Base-by-base conservation (phyloP, 1,284 basidiomycete genomes). In the Coniophora puteana region DNA sequence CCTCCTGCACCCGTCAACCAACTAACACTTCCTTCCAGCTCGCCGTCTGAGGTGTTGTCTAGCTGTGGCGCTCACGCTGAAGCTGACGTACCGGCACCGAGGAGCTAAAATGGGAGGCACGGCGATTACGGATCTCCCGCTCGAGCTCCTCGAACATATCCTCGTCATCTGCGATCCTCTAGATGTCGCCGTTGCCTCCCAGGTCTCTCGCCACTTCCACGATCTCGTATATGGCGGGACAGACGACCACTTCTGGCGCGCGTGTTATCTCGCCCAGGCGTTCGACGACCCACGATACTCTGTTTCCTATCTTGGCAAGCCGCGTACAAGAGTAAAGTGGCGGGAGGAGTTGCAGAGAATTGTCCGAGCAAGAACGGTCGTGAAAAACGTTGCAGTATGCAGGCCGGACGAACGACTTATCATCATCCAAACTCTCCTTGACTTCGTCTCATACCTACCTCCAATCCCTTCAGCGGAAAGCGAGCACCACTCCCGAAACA, bases 261-360 rank as follows among this genome's bases (percentile, higher is more conserved):
- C 57, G 12, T 63, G 85, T 2, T 86, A 84, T 54, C 74, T 85
- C 33, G 43, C 56, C 0, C 72, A 79, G 47, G 66, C 68, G 0
- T 64, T 82, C 33, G 82, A 85, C 42, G 80, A 85, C 49, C 80
- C 74, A 2, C 63, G 76, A 4, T 41, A 38, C 17, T 73, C 78
- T 37, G 50, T 72, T 5, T 67, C 65, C 3, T 58, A 61, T 5
- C 58, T 71, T 6, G 79, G 81, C 2, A 36, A 41, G 1, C 54
- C 52, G 2, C 53, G 54, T 4, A 43, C 46, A 8, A 38, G 48
- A 0, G 55, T 80, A n/a, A 61, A 78, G 48, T 85, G 82, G 82
- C 72, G 59, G 51, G 46, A 39, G 4, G 66, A 69, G 32, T 51
- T 85, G 2, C 73, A 81, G 48, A 59, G 66, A 5, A 65, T 83